Conservation (phyloP, 176 grass and related monocot species). For the maize (Zea mays) region Zm-B73-REFERENCE-NAM-5.0 NC_050100.1:32830001-32830500, state of each 20-base stretch:
- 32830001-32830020: too few relatives aligned
- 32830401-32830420: not conserved
- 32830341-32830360: too few relatives aligned
- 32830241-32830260: not conserved
- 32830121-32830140: conserved; percentile 2
- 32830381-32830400: not conserved
- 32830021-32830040: too few relatives aligned
- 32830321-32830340: too few relatives aligned
- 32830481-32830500: too few relatives aligned
- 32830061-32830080: too few relatives aligned
- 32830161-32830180: not conserved
- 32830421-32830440: not conserved
- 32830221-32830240: not conserved
- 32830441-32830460: not conserved
- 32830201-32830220: conserved; percentile 1
- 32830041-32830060: too few relatives aligned
- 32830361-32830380: not conserved
- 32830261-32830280: not conserved
- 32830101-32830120: too few relatives aligned
- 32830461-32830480: not conserved
- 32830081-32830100: too few relatives aligned
- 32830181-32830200: conserved; percentile 10
- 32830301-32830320: not conserved
- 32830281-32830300: not conserved
- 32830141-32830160: conserved; percentile 14